Percentiles rank a stretch among this genome's conserved stretches.
These are phyloP conservation scores for Gloeophyllum trabeum DNA, from an alignment of 768 basidiomycete species.

Conservation along the genomic window DNA sequence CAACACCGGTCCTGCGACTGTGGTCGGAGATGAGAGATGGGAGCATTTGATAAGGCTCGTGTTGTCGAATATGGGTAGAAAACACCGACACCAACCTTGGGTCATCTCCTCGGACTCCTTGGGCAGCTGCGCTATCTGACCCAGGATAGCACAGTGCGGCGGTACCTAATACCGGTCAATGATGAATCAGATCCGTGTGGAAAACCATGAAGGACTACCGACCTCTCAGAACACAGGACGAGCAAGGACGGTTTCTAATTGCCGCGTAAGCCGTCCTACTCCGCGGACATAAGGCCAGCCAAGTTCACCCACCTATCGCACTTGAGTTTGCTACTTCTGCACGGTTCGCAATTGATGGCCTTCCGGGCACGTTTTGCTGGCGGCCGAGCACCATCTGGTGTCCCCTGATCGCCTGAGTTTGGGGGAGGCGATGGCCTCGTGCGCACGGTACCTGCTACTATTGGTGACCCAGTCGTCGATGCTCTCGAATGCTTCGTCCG, in stretches of 20 bases:
- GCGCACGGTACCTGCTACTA: background rate
- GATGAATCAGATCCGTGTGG: background rate
- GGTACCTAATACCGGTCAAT: background rate
- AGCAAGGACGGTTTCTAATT: conserved; percentile 74
- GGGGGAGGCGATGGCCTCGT: background rate
- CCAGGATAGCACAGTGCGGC: conserved; percentile 1
- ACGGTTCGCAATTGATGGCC: conserved; percentile 85
- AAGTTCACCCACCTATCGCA: conserved; percentile 58
- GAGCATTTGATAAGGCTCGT: background rate
- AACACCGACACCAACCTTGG: background rate
- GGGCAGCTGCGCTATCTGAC: background rate
- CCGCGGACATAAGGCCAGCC: conserved; percentile 2
- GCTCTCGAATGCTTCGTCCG: too few relatives aligned
- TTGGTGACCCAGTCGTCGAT: too few relatives aligned
- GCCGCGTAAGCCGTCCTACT: background rate
- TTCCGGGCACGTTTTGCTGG: conserved; percentile 79
- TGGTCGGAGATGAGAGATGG: background rate
- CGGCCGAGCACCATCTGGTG: conserved; percentile 16
- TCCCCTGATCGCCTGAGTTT: background rate
- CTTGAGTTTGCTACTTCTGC: conserved; percentile 79
- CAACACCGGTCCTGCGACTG: background rate
- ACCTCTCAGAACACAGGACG: conserved; percentile 79
- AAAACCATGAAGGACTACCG: conserved; percentile 13
- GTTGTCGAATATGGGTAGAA: background rate
- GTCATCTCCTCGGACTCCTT: background rate